These are phyloP conservation scores for Ramularia endophylla DNA, from an alignment of 2,329 filamentous ascomycete genomes.

Conservation along the genomic window DNA sequence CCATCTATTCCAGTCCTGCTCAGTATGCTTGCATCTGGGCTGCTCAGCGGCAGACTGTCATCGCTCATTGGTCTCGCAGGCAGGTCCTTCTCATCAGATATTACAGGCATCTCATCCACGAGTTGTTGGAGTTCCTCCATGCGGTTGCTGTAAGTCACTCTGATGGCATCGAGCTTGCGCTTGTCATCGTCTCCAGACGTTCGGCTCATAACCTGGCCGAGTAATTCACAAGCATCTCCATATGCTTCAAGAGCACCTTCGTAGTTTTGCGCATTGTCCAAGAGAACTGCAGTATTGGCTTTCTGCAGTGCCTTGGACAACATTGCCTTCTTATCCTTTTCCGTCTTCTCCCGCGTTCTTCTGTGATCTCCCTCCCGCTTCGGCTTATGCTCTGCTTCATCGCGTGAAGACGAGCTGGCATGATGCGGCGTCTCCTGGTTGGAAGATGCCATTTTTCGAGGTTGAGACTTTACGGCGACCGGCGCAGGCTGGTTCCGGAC, in stretches of 20 bases:
- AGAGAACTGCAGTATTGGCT: constrained; percentile 88
- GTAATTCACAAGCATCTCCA: constrained; percentile 77
- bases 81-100: constrained; percentile 61
- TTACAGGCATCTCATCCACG: constrained; percentile 42
- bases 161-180: constrained; percentile 86
- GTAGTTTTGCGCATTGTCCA: constrained; percentile 95
- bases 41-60: constrained; percentile 38
- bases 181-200: constrained; percentile 82
- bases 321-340: constrained; percentile 76
- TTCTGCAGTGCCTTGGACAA: constrained; percentile 92
- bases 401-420: constrained; percentile 8
- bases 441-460: constrained; percentile 9
- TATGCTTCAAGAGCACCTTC: constrained; percentile 89
- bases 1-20: constrained; percentile 27
- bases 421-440: constrained; percentile 11
- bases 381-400: constrained; percentile 13
- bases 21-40: constrained; percentile 29
- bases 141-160: constrained; percentile 81
- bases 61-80: constrained; percentile 64
- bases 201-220: constrained; percentile 80
- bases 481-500: constrained; percentile 21
- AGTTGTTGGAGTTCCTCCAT: constrained; percentile 81
- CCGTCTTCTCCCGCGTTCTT: constrained; percentile 34
- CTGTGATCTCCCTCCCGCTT: constrained; percentile 11
- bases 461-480: constrained; percentile 13